Conservation (phyloP, 2,329 filamentous ascomycete species). For the Hypoxylon sp. region DNA sequence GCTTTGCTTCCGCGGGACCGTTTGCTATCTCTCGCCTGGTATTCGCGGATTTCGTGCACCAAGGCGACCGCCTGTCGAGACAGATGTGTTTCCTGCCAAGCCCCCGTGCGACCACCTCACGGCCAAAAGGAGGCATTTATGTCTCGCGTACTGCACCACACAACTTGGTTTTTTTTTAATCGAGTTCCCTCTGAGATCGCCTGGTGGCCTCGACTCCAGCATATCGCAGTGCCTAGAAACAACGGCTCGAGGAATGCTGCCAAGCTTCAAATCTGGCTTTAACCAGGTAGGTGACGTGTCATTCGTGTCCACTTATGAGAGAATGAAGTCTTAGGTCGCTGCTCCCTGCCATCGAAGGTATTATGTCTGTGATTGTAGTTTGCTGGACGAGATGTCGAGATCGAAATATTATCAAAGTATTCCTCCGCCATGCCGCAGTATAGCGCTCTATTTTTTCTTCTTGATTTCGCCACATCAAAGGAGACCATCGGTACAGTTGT, state of each 20-base stretch:
- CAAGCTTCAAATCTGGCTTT: constrained; percentile 26
- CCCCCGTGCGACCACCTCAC: constrained; percentile 28
- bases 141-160: constrained; percentile 26
- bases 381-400: constrained; percentile 6
- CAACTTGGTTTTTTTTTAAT: constrained; percentile 10
- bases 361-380: constrained; percentile 8
- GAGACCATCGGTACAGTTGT: too few relatives aligned
- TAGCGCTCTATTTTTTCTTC: too few relatives aligned
- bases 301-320: constrained; percentile 19
- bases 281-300: constrained; percentile 26
- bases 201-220: constrained; percentile 16
- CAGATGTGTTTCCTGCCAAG: constrained; percentile 31
- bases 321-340: constrained; percentile 13
- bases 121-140: constrained; percentile 19
- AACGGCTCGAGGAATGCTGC: constrained; percentile 26
- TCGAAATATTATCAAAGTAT: constrained; percentile 2
- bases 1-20: constrained; percentile 11
- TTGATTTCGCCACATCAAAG: too few relatives aligned
- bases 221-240: constrained; percentile 11
- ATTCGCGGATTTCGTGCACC: constrained; percentile 18
- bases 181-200: neutral
- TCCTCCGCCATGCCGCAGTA: constrained; percentile 1
- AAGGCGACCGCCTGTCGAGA: constrained; percentile 27
- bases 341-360: neutral
- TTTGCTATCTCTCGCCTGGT: constrained; percentile 17